Conservation (phyloP, 495 filamentous ascomycete genomes). For the Filosporella fistucella region DNA sequence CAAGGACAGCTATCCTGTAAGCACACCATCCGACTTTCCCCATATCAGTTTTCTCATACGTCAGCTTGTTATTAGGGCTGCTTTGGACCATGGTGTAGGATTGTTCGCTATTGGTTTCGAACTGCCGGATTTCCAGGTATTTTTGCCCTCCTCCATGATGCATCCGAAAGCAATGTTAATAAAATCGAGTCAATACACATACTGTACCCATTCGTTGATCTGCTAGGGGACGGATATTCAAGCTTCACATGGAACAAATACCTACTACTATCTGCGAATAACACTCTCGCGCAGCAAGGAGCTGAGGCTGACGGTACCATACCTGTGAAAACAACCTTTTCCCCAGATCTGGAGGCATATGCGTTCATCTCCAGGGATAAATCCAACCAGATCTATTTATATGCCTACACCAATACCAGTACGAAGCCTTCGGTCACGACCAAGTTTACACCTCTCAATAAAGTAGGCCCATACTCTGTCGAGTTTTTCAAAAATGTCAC, state of each 20-base stretch:
- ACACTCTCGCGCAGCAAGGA: neutral
- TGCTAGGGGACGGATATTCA: conserved; percentile 20
- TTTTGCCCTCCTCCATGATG: neutral
- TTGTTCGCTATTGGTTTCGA: neutral
- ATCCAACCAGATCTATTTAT: conserved; percentile 5
- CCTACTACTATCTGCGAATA: conserved; percentile 4
- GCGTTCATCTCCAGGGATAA: conserved; percentile 5
- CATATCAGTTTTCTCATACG: neutral
- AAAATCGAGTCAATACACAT: conserved; percentile 8
- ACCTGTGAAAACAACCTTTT: conserved; percentile 6
- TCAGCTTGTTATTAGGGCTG: conserved; percentile 10
- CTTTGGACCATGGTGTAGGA: conserved; percentile 14
- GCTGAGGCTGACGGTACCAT: conserved; percentile 2
- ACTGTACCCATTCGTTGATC: conserved; percentile 18
- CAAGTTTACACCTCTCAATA: neutral
- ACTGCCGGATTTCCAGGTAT: conserved; percentile 15
- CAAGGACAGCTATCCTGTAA: conserved; percentile 14
- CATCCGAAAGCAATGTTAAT: neutral
- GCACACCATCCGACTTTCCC: neutral
- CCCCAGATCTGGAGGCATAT: conserved; percentile 9
- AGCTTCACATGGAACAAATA: conserved; percentile 13
- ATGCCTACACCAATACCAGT: conserved; percentile 10
- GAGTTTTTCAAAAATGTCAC: conserved; percentile 15
- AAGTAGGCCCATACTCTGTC: conserved; percentile 1
- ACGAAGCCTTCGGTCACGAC: conserved; percentile 8